These are phyloP conservation scores for Trifolium subterraneum DNA, from an alignment of 306 rosid species.

Conservation along the genomic window DNA sequence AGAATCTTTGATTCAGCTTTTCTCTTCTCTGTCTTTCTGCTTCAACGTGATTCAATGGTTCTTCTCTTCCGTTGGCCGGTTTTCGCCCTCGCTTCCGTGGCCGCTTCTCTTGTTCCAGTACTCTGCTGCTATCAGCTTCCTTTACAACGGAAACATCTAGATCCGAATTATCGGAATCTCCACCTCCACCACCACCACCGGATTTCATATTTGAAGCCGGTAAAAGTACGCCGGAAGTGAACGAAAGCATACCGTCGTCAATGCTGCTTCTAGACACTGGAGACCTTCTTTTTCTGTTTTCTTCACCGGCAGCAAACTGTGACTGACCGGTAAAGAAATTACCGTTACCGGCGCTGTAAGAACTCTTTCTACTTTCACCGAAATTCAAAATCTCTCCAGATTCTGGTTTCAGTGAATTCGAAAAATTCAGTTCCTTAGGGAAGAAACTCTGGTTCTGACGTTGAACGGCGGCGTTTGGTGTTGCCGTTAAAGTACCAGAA, in stretches of 20 bases:
- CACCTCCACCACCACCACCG: conserved; percentile 4
- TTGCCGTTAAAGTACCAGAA: conserved; percentile 64
- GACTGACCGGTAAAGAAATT: conserved; percentile 60
- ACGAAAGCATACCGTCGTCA: conserved; percentile 95
- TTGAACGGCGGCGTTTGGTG: conserved; percentile 48
- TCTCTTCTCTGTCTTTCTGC: conserved; percentile 94
- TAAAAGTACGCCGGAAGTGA: conserved; percentile 72
- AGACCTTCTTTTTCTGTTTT: conserved; percentile 61
- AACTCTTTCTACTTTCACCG: conserved; percentile 70
- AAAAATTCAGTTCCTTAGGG: conserved; percentile 70
- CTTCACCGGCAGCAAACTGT: conserved; percentile 48
- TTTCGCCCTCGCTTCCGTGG: conserved; percentile 87
- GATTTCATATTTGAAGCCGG: conserved; percentile 48
- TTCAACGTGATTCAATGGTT: conserved; percentile 91
- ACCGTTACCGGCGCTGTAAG: conserved; percentile 35
- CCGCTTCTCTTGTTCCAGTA: conserved; percentile 74
- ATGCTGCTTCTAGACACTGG: conserved; percentile 65
- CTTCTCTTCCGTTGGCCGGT: conserved; percentile 95
- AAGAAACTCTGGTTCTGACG: conserved; percentile 59
- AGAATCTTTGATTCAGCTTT: conserved; percentile 90
- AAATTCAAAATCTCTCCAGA: conserved; percentile 84
- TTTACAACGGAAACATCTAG: conserved; percentile 82
- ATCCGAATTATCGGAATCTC: conserved; percentile 86
- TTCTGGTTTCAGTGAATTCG: conserved; percentile 74
- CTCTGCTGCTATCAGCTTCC: conserved; percentile 64